Percentiles rank a stretch among this genome's conserved stretches.
These are phyloP conservation scores for Thalia dealbata DNA, from an alignment of 176 grass and related monocot species.

Conservation along the genomic window DNA sequence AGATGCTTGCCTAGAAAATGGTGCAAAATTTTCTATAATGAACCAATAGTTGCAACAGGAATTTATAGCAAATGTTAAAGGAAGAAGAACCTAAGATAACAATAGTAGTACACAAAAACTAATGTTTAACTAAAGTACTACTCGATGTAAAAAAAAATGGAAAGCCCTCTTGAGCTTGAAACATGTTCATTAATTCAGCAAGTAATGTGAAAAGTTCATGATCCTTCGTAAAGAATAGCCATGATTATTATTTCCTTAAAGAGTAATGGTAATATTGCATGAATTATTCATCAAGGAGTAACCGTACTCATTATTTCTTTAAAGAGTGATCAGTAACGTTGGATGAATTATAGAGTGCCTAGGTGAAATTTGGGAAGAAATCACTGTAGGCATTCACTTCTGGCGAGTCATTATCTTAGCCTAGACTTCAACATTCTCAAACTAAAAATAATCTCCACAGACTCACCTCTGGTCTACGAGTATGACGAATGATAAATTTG, in stretches of 20 bases:
- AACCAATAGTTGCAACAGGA: too few relatives aligned
- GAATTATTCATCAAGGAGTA: too few relatives aligned
- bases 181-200: neutral
- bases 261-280: too few relatives aligned
- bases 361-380: neutral
- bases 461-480: constrained; percentile 79
- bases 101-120: too few relatives aligned
- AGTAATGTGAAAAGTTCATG: neutral
- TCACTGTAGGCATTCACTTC: neutral
- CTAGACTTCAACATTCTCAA: neutral
- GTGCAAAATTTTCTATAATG: too few relatives aligned
- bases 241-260: too few relatives aligned
- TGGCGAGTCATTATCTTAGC: too few relatives aligned
- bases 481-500: constrained; percentile 89
- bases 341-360: neutral
- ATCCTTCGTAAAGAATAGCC: neutral
- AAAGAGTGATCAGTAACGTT: neutral
- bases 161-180: neutral
- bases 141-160: neutral
- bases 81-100: too few relatives aligned
- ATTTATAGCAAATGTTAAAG: too few relatives aligned
- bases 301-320: too few relatives aligned
- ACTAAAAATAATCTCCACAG: neutral
- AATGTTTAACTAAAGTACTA: too few relatives aligned
- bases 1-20: too few relatives aligned